A percentile compares a stretch with the other conserved stretches of the same genome.
These are phyloP conservation scores for Fusarium torulosum DNA, from an alignment of 2,329 filamentous ascomycete genomes.

Conservation along the genomic window DNA sequence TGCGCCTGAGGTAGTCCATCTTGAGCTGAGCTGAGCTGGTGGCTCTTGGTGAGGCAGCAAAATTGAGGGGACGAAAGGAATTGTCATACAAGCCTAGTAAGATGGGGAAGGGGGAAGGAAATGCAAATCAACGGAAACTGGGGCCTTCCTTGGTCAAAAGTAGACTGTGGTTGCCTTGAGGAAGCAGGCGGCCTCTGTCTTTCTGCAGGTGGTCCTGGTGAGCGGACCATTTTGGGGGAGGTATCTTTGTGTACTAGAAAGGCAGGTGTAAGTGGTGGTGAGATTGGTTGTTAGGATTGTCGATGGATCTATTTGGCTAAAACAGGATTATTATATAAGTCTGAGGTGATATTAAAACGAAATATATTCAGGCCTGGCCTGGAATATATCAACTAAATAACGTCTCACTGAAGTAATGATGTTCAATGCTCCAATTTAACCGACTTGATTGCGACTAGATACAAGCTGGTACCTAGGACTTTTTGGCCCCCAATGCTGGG, in stretches of 20 bases:
- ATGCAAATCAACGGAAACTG: conserved; percentile 9
- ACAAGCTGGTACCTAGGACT: conserved; percentile 1
- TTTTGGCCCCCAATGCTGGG: conserved; percentile 9
- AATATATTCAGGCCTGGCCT: no score
- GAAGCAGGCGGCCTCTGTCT: conserved; percentile 14
- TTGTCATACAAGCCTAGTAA: neutral
- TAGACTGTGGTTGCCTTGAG: conserved; percentile 12
- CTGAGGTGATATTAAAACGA: no score
- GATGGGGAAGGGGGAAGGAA: conserved; percentile 16
- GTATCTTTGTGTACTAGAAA: neutral
- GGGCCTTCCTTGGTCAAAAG: conserved; percentile 24
- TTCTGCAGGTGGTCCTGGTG: neutral
- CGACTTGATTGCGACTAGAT: no score
- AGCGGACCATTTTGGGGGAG: conserved; percentile 16
- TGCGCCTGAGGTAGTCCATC: conserved; percentile 27
- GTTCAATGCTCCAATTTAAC: no score
- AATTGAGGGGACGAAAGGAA: neutral
- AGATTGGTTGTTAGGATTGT: neutral
- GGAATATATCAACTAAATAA: no score
- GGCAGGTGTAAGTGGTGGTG: conserved; percentile 5
- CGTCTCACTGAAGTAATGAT: no score
- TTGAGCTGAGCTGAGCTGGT: neutral
- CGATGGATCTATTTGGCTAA: neutral
- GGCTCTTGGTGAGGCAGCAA: conserved; percentile 27
- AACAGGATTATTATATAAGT: no score